These are phyloP conservation scores for Clonostachys rosea DNA, from an alignment of 2,329 filamentous ascomycete genomes.

Conservation along the genomic window DNA sequence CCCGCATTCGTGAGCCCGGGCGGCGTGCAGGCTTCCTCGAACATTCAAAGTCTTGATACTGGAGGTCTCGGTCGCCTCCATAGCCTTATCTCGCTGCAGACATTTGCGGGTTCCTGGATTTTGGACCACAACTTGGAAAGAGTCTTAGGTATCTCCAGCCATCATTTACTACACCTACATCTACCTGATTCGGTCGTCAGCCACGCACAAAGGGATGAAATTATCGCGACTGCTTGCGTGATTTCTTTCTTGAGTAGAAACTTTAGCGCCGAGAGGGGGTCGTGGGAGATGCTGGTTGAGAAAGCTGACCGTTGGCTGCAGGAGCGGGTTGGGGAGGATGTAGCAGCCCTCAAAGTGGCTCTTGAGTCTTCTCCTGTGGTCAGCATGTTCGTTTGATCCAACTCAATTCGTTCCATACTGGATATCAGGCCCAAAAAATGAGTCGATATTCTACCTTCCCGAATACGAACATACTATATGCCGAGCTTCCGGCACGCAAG, in stretches of 20 bases:
- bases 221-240: conserved; percentile 20
- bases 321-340: conserved; percentile 5
- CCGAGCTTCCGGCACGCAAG: no score
- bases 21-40: no score
- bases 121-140: conserved; percentile 18
- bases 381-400: no score
- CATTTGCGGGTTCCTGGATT: conserved; percentile 20
- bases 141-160: conserved; percentile 13
- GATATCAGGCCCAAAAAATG: no score
- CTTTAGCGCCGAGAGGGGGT: conserved; percentile 38
- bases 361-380: no score
- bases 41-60: neutral
- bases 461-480: no score
- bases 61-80: conserved; percentile 8
- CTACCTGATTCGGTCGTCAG: neutral
- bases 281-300: conserved; percentile 60
- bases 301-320: conserved; percentile 52
- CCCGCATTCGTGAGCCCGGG: neutral
- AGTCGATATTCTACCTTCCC: no score
- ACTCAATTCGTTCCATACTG: no score
- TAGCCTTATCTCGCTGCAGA: conserved; percentile 47
- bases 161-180: conserved; percentile 1
- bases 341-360: conserved; percentile 6
- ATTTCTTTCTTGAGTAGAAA: conserved; percentile 35
- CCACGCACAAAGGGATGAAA: neutral